Conservation (phyloP, 2,329 filamentous ascomycete species). For the Exophiala alcalophila region DNA sequence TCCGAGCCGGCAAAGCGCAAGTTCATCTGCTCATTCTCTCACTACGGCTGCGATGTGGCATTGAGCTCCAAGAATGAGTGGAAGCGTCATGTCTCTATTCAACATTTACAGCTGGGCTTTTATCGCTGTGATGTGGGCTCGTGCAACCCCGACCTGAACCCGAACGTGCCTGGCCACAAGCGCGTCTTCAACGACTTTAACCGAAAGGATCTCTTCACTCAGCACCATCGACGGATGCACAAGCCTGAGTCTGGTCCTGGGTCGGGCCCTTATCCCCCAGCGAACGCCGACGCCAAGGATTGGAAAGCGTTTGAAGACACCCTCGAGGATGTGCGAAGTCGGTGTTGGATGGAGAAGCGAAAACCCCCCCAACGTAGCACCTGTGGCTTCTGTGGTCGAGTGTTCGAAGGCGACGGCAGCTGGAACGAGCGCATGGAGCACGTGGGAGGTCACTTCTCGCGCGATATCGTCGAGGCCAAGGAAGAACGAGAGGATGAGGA, state of each 20-base stretch:
- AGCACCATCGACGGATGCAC: constrained; percentile 87
- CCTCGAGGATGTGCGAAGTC: constrained; percentile 56
- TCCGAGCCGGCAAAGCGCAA: constrained; percentile 39
- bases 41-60: constrained; percentile 69
- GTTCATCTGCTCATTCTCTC: constrained; percentile 75
- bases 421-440: constrained; percentile 91
- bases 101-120: constrained; percentile 72
- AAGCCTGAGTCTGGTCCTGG: constrained; percentile 36
- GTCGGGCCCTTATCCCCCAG: constrained; percentile 18
- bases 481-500: constrained; percentile 43
- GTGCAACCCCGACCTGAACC: constrained; percentile 42
- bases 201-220: constrained; percentile 86
- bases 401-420: constrained; percentile 61
- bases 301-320: constrained; percentile 48
- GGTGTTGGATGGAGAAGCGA: constrained; percentile 61
- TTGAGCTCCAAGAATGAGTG: constrained; percentile 90
- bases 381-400: constrained; percentile 57
- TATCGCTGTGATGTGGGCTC: constrained; percentile 71
- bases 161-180: constrained; percentile 25
- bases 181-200: constrained; percentile 68
- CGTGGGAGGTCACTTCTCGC: constrained; percentile 74
- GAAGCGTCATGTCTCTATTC: constrained; percentile 82
- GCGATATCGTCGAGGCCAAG: constrained; percentile 42
- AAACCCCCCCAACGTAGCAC: constrained; percentile 62
- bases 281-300: constrained; percentile 29